Conservation (phyloP, 1,139 yeast genomes). For the Lodderomyces orthopsilosis region DNA sequence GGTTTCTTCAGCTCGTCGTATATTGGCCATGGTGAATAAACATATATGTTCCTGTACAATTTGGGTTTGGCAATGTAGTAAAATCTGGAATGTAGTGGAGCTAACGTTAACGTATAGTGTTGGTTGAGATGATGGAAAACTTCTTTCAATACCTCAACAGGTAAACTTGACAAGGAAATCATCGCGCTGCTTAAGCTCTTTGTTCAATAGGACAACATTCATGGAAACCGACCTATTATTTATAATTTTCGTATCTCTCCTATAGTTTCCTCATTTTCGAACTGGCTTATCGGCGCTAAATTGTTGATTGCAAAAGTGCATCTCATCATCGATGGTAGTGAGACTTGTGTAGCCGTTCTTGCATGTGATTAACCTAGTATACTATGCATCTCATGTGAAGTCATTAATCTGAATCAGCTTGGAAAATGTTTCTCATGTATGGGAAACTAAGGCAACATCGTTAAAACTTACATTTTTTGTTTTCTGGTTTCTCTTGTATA, state of each 20-base stretch:
- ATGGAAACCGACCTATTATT: not conserved
- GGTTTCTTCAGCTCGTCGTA: not conserved
- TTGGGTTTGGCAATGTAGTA: slow-evolving; percentile 1
- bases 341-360: not conserved
- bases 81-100: slow-evolving; percentile 2
- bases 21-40: not conserved
- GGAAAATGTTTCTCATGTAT: not conserved
- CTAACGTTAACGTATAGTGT: not conserved
- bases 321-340: slow-evolving; percentile 1
- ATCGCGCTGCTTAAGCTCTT: not conserved
- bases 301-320: not conserved
- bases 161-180: not conserved
- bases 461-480: not conserved
- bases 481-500: not conserved
- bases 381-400: not conserved
- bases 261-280: not conserved
- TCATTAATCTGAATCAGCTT: not conserved
- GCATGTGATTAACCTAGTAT: not conserved
- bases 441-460: not conserved
- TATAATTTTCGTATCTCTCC: not conserved
- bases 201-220: not conserved
- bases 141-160: slow-evolving; percentile 1
- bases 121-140: slow-evolving; percentile 3
- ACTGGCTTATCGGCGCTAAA: not conserved
- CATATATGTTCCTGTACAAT: slow-evolving; percentile 1